Conservation (phyloP, 176 grass and related monocot species). For the Musa beccarii region DNA sequence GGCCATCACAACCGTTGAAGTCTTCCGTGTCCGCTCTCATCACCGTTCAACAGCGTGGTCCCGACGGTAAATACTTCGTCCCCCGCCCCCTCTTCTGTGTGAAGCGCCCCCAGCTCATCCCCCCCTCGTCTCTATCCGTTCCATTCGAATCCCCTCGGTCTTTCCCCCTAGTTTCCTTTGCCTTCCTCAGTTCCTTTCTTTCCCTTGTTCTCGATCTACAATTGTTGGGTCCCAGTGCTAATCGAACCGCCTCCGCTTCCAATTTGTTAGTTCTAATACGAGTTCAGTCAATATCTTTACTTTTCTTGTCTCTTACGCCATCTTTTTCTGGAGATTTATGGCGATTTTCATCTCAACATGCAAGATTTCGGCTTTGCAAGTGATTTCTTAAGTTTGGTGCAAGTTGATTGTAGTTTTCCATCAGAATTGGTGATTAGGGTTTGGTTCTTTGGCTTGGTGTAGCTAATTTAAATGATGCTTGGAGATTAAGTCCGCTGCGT, state of each 20-base stretch:
- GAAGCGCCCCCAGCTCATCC: neutral
- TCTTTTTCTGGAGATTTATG: neutral
- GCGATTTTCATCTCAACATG: neutral
- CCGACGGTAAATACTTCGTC: neutral
- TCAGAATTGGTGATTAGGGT: conserved; percentile 15
- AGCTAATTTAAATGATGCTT: neutral
- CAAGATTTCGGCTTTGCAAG: neutral
- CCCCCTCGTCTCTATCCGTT: neutral
- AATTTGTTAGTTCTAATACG: neutral
- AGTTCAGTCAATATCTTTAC: neutral
- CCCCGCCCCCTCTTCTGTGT: neutral
- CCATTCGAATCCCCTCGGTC: conserved; percentile 3
- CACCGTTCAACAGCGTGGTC: neutral
- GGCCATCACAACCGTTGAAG: neutral
- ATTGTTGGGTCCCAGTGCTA: neutral
- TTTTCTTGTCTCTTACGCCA: neutral
- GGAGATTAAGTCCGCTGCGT: neutral
- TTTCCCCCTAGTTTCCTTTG: neutral
- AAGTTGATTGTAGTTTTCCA: neutral
- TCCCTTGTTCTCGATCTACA: neutral
- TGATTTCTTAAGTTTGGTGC: neutral
- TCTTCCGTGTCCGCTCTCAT: neutral
- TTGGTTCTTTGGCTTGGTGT: neutral
- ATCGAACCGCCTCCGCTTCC: neutral
- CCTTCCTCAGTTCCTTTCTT: no score